Percentiles rank a stretch among this genome's conserved stretches.
These are phyloP conservation scores for Phaffomyces thermotolerans DNA, from an alignment of 805 yeast genomes.

Conservation along the genomic window DNA sequence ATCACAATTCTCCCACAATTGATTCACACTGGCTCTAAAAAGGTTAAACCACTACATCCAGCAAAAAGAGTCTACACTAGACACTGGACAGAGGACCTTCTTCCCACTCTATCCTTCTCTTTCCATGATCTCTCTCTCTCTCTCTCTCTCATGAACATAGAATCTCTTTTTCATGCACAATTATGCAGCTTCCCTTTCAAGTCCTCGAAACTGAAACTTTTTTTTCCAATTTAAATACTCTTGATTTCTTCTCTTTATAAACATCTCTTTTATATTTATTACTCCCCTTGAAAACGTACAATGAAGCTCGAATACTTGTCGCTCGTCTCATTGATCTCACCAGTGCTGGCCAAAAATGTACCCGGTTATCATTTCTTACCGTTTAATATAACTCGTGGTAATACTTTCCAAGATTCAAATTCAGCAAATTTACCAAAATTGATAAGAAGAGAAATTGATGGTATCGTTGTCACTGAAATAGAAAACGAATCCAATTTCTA, in stretches of 20 bases:
- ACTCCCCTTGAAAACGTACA: not conserved
- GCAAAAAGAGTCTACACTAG: too few species aligned
- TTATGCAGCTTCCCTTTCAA: not conserved
- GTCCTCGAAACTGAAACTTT: not conserved
- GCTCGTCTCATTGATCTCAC: conserved; percentile 7
- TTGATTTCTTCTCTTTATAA: not conserved
- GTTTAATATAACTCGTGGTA: conserved; percentile 15
- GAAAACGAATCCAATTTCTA: conserved; percentile 37
- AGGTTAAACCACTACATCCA: too few species aligned
- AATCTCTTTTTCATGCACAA: not conserved
- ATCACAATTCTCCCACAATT: too few species aligned
- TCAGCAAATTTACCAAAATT: conserved; percentile 1
- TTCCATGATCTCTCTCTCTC: too few species aligned
- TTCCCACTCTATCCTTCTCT: too few species aligned
- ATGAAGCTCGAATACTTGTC: conserved; percentile 3
- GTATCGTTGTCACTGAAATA: conserved; percentile 27
- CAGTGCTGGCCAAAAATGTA: conserved; percentile 10
- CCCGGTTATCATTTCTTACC: conserved; percentile 12
- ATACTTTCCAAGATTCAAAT: conserved; percentile 10
- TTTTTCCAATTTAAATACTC: not conserved
- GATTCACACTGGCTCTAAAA: too few species aligned
- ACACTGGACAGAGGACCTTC: too few species aligned
- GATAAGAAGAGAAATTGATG: conserved; percentile 20
- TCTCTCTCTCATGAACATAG: not conserved
- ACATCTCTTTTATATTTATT: too few species aligned